A percentile compares a stretch with the other conserved stretches of the same genome.
These are phyloP conservation scores for Yamadazyma paraphyllophila DNA, from an alignment of 805 yeast species.

Conservation along the genomic window DNA sequence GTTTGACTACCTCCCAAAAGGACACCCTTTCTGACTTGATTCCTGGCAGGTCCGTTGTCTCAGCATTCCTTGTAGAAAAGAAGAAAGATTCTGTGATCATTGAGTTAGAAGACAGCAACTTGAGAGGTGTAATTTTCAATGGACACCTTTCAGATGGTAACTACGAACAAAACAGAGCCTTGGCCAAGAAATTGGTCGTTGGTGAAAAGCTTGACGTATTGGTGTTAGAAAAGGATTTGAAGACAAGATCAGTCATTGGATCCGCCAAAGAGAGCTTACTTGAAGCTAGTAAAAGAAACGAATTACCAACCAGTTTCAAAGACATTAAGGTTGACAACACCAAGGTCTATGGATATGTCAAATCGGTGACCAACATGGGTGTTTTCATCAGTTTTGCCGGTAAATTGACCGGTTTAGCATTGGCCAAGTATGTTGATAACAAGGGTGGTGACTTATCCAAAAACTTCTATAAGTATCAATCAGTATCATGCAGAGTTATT, in stretches of 20 bases:
- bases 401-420: constrained; percentile 76
- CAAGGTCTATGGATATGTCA: constrained; percentile 69
- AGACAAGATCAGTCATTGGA: constrained; percentile 58
- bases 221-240: constrained; percentile 63
- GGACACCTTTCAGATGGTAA: constrained; percentile 80
- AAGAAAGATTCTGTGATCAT: constrained; percentile 70
- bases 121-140: constrained; percentile 68
- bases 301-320: constrained; percentile 57
- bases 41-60: constrained; percentile 62
- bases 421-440: constrained; percentile 67
- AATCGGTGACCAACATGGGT: constrained; percentile 76
- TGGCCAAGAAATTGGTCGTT: constrained; percentile 57
- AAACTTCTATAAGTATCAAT: constrained; percentile 62
- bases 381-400: constrained; percentile 81
- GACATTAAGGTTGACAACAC: constrained; percentile 49
- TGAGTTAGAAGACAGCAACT: constrained; percentile 49
- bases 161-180: constrained; percentile 67
- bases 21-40: constrained; percentile 45
- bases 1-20: constrained; percentile 46
- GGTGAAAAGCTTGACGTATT: constrained; percentile 64
- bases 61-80: constrained; percentile 67
- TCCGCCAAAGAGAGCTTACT: constrained; percentile 67
- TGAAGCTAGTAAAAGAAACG: constrained; percentile 52
- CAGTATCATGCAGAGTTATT: constrained; percentile 65
- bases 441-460: constrained; percentile 50